Base-by-base conservation (phyloP, 129 eudicot species). In the Pulicaria dysenterica region DNA sequence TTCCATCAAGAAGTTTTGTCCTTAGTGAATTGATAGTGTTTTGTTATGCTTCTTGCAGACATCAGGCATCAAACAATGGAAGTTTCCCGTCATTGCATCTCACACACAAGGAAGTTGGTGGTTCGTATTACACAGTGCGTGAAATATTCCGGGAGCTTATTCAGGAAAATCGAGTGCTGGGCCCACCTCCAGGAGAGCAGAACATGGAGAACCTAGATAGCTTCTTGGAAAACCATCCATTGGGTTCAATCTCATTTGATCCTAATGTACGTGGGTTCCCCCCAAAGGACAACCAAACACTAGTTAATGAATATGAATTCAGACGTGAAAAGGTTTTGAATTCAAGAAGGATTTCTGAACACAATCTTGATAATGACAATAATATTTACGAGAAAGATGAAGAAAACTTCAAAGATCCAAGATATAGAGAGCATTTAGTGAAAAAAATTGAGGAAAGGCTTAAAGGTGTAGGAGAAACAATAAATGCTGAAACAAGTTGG, bases 31-130 rank as follows among this genome's bases (percentile, higher is more conserved):
- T 42, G 37, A 44, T 43, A 42, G 43, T 43, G 31, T 24, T 24
- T 5, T 43, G n/a, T 24, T 64, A 38, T 63, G 42, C 9, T 57
- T 44, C 38, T 84, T 85, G 73, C 85, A 94, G 98, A 77, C 76
- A 90, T 81, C 98, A 94, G 82, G 70, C 24, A 8, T 78, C 84
- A 61, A 87, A 94, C 72, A 67, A 81, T 37, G 98, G 98, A 43
- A 84, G 71, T 70, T 94, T 94, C 65, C 98, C 98, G 24, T 86
- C 98, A 4, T 81, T 94, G 56, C 74, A 73, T 74, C 83, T 85
- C 53, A 86, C 98, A 64, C 97, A 90, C 82, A 90, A 90, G 81
- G 96, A 94, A 86, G 97, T 94, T 79, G 98, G 98, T 17, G 98
- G 98, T 58, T 90, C 98, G 11, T 94, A 83, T 79, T 94, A 94